Evolutionary conservation across 2,329 filamentous ascomycete genomes (phyloP).

Genomic region (Calonectria multiphialidica): DNA sequence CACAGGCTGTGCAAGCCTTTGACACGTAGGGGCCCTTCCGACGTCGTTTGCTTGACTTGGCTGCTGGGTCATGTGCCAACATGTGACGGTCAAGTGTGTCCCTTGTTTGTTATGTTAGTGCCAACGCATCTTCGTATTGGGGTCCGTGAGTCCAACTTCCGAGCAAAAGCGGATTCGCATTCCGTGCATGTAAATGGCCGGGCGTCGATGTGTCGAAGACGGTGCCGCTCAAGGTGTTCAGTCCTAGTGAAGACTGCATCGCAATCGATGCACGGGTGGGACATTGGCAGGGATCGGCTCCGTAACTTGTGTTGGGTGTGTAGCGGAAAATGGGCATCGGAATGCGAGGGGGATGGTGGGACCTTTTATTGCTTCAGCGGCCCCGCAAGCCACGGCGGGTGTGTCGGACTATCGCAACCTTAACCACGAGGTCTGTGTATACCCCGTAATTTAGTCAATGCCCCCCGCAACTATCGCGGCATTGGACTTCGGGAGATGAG

Average conservation of each 20-base stretch:
- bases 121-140: neutral
- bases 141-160: neutral
- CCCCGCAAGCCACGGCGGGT: neutral
- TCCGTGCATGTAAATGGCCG: neutral
- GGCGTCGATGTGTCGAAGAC: neutral
- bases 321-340: neutral
- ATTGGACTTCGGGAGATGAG: neutral
- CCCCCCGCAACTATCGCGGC: neutral
- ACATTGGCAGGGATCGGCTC: conserved; percentile 2
- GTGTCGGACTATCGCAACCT: neutral
- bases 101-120: neutral
- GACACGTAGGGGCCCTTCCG: neutral
- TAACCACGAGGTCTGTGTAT: neutral
- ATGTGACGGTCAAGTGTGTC: neutral
- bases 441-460: neutral
- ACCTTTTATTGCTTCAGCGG: neutral
- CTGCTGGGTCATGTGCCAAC: neutral
- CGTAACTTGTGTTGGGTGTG: neutral
- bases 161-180: neutral
- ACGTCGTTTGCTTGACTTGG: neutral
- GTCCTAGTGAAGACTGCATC: neutral
- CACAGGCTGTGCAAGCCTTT: neutral
- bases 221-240: neutral
- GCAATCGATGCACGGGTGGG: neutral
- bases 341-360: neutral